Evolutionary conservation across 2,329 filamentous ascomycete species (phyloP).

Genomic region (Pseudodiploospora longispora): DNA sequence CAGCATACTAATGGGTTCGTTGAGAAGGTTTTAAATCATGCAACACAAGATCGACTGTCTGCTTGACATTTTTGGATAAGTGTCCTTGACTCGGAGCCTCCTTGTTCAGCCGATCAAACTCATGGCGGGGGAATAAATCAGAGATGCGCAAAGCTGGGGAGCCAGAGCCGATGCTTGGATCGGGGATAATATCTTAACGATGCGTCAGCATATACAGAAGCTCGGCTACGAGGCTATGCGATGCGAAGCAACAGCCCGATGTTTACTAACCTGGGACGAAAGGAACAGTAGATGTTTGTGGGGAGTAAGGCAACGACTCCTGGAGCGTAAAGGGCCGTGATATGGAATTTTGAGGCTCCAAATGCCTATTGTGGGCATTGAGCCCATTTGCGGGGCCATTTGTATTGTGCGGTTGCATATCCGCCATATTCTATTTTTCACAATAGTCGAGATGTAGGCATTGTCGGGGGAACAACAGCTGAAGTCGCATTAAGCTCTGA

Average conservation of each 20-base stretch:
- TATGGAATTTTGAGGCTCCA: conserved; percentile 17
- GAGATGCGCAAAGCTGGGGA: conserved; percentile 43
- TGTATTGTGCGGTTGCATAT: conserved; percentile 21
- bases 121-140: conserved; percentile 41
- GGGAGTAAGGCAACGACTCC: conserved; percentile 74
- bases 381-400: conserved; percentile 27
- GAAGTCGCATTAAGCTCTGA: conserved; percentile 9
- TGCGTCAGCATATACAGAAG: conserved; percentile 6
- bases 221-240: neutral
- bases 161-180: conserved; percentile 51
- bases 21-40: conserved; percentile 65
- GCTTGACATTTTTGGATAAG: conserved; percentile 58
- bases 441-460: conserved; percentile 21
- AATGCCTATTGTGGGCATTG: conserved; percentile 15
- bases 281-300: conserved; percentile 71
- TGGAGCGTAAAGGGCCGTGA: conserved; percentile 53
- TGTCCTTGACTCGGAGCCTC: conserved; percentile 54
- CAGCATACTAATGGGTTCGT: conserved; percentile 57
- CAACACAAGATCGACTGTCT: conserved; percentile 65
- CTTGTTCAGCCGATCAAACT: conserved; percentile 62
- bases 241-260: neutral
- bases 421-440: conserved; percentile 22
- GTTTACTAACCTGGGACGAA: conserved; percentile 59
- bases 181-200: conserved; percentile 53
- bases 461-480: conserved; percentile 19